A percentile compares a stretch with the other conserved stretches of the same genome.
Evolutionary conservation across 1,284 basidiomycete species (phyloP).

Genomic region (Puccinia novopanici): DNA sequence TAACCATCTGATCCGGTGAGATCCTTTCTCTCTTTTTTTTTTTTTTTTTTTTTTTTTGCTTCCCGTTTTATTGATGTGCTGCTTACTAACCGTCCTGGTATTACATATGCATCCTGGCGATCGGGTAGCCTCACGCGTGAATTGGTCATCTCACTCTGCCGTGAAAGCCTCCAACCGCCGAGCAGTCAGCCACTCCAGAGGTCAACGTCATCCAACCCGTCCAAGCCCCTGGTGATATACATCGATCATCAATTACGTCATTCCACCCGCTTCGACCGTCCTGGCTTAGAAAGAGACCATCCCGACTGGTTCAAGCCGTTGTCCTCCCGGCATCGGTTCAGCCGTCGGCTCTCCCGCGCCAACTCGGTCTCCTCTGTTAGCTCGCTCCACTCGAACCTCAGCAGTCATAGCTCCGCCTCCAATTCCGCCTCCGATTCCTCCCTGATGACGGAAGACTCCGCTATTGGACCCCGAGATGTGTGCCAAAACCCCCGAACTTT

Average conservation of each 20-base stretch:
- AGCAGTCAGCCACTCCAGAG: neutral
- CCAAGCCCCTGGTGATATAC: conserved; percentile 63
- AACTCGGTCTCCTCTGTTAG: conserved; percentile 32
- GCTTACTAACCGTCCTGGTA: conserved; percentile 77
- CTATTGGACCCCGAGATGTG: conserved; percentile 99
- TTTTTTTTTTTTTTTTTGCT: no score
- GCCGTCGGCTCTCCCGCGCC: conserved; percentile 30
- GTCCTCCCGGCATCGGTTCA: conserved; percentile 21
- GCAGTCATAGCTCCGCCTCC: conserved; percentile 28
- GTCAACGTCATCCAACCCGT: neutral
- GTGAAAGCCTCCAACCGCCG: conserved; percentile 72
- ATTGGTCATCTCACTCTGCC: conserved; percentile 65
- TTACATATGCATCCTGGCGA: conserved; percentile 72
- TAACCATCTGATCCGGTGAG: conserved; percentile 75
- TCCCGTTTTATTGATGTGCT: neutral
- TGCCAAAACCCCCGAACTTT: conserved; percentile 82
- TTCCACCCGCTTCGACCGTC: conserved; percentile 92
- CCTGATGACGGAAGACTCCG: conserved; percentile 83
- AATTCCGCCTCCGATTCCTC: conserved; percentile 62
- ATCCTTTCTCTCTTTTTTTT: neutral
- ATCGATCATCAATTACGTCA: conserved; percentile 90
- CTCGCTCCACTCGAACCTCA: conserved; percentile 25
- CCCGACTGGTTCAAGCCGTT: conserved; percentile 83
- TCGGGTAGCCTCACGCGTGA: conserved; percentile 76
- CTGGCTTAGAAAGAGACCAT: conserved; percentile 78